These are phyloP conservation scores for Vickermania ingenoplastis DNA, from an alignment of 208 protist species.

Conservation along the genomic window DNA sequence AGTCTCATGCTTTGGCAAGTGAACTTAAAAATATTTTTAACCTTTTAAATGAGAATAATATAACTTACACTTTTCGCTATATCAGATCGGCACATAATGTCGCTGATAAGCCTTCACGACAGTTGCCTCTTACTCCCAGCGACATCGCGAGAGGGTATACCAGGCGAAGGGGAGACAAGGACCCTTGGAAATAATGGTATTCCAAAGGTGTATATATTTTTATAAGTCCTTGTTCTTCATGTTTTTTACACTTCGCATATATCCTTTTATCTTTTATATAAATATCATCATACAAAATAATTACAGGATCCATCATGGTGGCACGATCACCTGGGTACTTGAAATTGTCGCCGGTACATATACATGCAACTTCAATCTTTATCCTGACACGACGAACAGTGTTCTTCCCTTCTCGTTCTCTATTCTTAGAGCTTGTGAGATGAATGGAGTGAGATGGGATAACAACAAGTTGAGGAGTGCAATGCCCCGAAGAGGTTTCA, in stretches of 20 bases:
- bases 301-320: background rate
- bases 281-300: background rate
- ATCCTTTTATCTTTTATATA: background rate
- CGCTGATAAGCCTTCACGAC: background rate
- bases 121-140: background rate
- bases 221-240: too few relatives aligned
- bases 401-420: too few relatives aligned
- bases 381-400: too few relatives aligned
- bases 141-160: background rate
- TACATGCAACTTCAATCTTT: background rate
- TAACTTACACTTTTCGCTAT: background rate
- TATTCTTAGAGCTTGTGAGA: too few relatives aligned
- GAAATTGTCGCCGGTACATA: background rate
- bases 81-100: background rate
- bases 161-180: slow-evolving; percentile 1
- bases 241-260: too few relatives aligned
- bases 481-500: too few relatives aligned
- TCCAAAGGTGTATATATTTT: background rate
- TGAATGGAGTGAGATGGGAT: too few relatives aligned
- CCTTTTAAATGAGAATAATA: background rate
- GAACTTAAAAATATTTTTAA: background rate
- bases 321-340: background rate
- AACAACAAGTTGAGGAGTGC: too few relatives aligned
- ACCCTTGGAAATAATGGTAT: background rate
- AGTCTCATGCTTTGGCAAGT: background rate